phyloP scores from a whole-genome alignment of 2,329 filamentous ascomycete species.

The Karstenula rhodostoma region DNA sequence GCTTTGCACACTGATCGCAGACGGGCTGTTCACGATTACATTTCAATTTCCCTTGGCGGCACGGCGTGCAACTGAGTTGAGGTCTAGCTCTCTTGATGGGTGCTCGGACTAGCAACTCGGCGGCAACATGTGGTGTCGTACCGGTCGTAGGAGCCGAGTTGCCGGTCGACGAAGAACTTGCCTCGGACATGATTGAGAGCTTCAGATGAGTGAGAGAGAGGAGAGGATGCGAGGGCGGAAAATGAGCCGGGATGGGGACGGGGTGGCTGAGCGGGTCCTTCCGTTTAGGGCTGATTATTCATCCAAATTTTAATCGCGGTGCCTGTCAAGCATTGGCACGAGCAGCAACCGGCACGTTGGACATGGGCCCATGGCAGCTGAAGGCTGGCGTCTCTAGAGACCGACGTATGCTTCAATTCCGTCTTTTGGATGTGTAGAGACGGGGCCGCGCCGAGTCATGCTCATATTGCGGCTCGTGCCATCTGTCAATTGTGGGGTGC shows the following conservation, averaged over 20 bases:
- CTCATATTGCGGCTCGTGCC: background rate
- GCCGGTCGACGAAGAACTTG: constrained; percentile 16
- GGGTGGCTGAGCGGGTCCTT: constrained; percentile 4
- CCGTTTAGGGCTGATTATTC: constrained; percentile 10
- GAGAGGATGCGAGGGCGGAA: background rate
- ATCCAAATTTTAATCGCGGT: too few relatives aligned
- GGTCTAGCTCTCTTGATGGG: constrained; percentile 34
- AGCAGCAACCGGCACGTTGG: background rate
- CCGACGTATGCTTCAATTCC: background rate
- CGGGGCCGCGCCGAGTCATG: background rate
- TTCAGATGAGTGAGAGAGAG: background rate
- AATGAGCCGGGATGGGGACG: background rate
- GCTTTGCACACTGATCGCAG: constrained; percentile 41
- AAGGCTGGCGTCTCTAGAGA: background rate
- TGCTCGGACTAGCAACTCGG: constrained; percentile 23
- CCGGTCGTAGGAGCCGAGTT: background rate
- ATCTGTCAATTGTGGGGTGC: background rate
- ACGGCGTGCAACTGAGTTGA: constrained; percentile 38
- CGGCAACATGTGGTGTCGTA: constrained; percentile 10
- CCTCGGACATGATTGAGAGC: constrained; percentile 13
- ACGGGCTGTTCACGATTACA: constrained; percentile 39
- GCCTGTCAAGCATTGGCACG: background rate
- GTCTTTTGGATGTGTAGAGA: background rate
- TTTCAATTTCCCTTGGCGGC: constrained; percentile 40
- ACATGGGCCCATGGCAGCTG: too few relatives aligned